Conservation (phyloP, 1,284 basidiomycete genomes). For the Ustilago shanxiensis region DNA sequence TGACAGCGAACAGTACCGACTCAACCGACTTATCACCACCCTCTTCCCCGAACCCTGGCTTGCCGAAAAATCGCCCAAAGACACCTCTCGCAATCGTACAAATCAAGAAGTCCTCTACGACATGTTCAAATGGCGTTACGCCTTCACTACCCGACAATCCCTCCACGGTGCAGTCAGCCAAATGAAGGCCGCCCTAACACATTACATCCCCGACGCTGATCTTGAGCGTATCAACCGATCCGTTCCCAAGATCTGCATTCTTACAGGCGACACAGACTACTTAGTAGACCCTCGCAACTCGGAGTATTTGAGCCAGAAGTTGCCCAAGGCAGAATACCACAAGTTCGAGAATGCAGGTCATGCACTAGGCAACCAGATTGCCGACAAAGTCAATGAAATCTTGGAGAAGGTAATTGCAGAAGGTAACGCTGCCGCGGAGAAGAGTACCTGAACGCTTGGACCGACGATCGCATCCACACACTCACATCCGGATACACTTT, state of each 20-base stretch:
- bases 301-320: slow-evolving; percentile 75
- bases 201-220: slow-evolving; percentile 76
- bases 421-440: slow-evolving; percentile 16
- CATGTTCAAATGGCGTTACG: slow-evolving; percentile 74
- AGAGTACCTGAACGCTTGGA: no score
- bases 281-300: slow-evolving; percentile 77
- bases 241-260: slow-evolving; percentile 77
- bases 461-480: no score
- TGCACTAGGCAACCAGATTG: slow-evolving; percentile 75
- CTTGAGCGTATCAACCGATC: slow-evolving; percentile 75
- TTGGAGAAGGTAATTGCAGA: slow-evolving; percentile 35
- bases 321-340: slow-evolving; percentile 79
- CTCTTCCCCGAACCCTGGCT: slow-evolving; percentile 76
- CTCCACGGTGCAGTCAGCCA: slow-evolving; percentile 80
- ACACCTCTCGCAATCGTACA: slow-evolving; percentile 27
- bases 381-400: slow-evolving; percentile 47
- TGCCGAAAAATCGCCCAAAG: slow-evolving; percentile 62
- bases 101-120: slow-evolving; percentile 53
- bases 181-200: slow-evolving; percentile 80
- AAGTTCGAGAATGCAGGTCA: slow-evolving; percentile 80
- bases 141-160: slow-evolving; percentile 76
- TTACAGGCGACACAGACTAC: slow-evolving; percentile 82
- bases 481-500: slow-evolving; percentile 1
- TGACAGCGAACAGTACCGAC: slow-evolving; percentile 74
- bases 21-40: slow-evolving; percentile 76